Conservation (phyloP, 2,329 filamentous ascomycete genomes). For the Endocalyx cinctus region DNA sequence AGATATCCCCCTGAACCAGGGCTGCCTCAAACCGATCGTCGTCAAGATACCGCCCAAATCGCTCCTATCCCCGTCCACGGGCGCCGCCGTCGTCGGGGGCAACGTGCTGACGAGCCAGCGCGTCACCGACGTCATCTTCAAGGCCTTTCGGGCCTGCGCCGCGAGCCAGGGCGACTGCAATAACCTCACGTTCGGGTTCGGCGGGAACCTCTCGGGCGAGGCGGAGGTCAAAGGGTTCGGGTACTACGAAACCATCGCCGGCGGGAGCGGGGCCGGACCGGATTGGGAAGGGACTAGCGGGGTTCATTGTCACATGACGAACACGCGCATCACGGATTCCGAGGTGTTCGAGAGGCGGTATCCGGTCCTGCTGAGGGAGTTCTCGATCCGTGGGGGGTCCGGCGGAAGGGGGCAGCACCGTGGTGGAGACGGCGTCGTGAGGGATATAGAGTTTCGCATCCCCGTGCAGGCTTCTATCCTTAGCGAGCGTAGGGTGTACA, state of each 20-base stretch:
- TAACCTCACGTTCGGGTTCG: conserved; percentile 74
- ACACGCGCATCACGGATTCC: conserved; percentile 70
- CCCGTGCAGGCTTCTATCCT: conserved; percentile 69
- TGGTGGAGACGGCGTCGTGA: conserved; percentile 65
- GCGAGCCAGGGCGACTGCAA: conserved; percentile 73
- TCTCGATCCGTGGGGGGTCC: conserved; percentile 54
- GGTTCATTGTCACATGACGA: conserved; percentile 74
- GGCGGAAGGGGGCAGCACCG: conserved; percentile 57
- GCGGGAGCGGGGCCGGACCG: conserved; percentile 65
- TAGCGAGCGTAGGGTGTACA: conserved; percentile 66
- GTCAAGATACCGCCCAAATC: conserved; percentile 64
- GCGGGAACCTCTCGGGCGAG: conserved; percentile 53
- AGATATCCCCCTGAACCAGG: conserved; percentile 75
- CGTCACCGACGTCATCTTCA: conserved; percentile 72
- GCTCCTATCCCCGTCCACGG: conserved; percentile 66
- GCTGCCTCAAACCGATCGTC: conserved; percentile 66
- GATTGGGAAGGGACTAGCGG: conserved; percentile 65
- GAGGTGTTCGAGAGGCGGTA: conserved; percentile 72
- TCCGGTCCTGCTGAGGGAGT: conserved; percentile 63
- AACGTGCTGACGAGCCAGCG: conserved; percentile 72
- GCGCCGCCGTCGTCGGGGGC: conserved; percentile 71
- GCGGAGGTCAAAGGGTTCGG: conserved; percentile 64
- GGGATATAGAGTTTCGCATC: conserved; percentile 70
- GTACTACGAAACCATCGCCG: conserved; percentile 76
- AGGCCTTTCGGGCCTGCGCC: conserved; percentile 69